phyloP scores from a whole-genome alignment of 495 filamentous ascomycete genomes.

The Neurospora sp. region DNA sequence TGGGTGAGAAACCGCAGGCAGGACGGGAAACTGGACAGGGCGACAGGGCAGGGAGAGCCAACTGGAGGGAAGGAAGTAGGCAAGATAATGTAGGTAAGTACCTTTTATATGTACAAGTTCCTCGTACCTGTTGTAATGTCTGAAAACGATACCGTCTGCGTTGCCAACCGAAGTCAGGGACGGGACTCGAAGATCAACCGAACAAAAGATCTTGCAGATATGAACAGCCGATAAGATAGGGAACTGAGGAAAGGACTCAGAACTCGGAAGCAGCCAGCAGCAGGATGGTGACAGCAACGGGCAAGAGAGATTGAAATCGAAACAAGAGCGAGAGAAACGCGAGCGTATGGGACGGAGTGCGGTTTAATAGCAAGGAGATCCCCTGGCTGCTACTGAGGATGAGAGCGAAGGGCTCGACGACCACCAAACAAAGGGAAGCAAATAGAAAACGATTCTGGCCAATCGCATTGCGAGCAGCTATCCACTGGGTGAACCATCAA shows the following conservation, averaged over 20 bases:
- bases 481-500: background rate
- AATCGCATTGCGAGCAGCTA: background rate
- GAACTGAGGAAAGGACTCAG: background rate
- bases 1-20: conserved; percentile 12
- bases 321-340: background rate
- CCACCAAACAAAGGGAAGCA: conserved; percentile 3
- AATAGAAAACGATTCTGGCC: background rate
- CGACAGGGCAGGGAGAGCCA: background rate
- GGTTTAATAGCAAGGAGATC: background rate
- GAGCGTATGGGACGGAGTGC: background rate
- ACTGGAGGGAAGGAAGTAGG: background rate
- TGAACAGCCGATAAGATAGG: background rate
- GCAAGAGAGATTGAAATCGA: background rate
- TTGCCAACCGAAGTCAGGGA: background rate
- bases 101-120: background rate
- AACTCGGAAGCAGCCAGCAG: background rate
- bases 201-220: background rate
- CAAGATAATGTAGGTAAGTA: background rate
- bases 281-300: background rate
- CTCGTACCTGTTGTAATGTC: background rate
- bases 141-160: background rate
- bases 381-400: background rate
- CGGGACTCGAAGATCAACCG: background rate
- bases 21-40: background rate
- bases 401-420: background rate